A percentile compares a stretch with the other conserved stretches of the same genome.
These are phyloP conservation scores for Xylariomycetidae sp. DNA, from an alignment of 2,329 filamentous ascomycete species.

Conservation along the genomic window DNA sequence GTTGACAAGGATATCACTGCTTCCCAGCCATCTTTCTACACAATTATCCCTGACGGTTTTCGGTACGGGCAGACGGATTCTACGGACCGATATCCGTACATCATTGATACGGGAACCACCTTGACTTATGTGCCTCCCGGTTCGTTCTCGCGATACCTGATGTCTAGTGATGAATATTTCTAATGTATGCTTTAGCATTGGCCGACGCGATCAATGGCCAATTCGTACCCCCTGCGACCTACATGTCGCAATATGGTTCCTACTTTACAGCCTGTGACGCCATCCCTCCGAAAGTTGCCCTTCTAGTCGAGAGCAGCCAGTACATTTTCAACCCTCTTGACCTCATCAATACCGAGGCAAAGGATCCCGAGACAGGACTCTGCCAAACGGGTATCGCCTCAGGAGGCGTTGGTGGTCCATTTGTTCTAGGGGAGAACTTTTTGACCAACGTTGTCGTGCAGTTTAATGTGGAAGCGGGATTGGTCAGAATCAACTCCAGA, in stretches of 20 bases:
- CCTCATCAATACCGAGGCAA: conserved; percentile 37
- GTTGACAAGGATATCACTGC: conserved; percentile 28
- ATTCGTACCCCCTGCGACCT: conserved; percentile 41
- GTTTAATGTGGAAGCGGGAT: conserved; percentile 10
- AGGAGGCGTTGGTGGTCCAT: conserved; percentile 14
- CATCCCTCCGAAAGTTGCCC: conserved; percentile 37
- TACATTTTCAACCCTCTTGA: conserved; percentile 44
- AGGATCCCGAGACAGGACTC: conserved; percentile 38
- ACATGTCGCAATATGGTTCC: conserved; percentile 38
- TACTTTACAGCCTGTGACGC: conserved; percentile 46
- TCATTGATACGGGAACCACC: conserved; percentile 47
- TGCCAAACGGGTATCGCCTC: conserved; percentile 40
- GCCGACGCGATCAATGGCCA: conserved; percentile 40
- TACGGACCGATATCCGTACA: conserved; percentile 39
- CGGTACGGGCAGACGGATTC: conserved; percentile 36
- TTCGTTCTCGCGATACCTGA: too few species aligned
- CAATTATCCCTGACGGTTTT: conserved; percentile 44
- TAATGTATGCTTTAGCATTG: conserved; percentile 27
- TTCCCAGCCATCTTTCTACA: conserved; percentile 46
- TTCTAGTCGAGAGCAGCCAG: conserved; percentile 36
- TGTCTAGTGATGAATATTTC: not conserved
- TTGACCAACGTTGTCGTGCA: conserved; percentile 12
- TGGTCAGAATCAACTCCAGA: conserved; percentile 10
- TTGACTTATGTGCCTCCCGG: conserved; percentile 44
- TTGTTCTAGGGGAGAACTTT: conserved; percentile 9